Evolutionary conservation across 495 filamentous ascomycete genomes (phyloP).

Genomic region (Aspergillus bridgeri): DNA sequence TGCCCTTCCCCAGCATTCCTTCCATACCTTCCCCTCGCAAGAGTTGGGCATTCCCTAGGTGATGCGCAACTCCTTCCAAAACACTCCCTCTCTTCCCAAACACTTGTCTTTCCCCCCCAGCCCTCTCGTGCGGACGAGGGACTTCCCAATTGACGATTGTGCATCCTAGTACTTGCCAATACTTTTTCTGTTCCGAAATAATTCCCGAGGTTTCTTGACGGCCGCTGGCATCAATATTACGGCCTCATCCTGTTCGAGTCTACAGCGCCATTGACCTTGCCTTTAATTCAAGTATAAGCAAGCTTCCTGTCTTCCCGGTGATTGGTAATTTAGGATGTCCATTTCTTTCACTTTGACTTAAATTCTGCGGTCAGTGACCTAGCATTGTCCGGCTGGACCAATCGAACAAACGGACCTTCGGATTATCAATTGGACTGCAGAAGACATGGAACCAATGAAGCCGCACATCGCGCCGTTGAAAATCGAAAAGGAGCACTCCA

Average conservation of each 20-base stretch:
- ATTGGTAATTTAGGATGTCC: constrained; percentile 27
- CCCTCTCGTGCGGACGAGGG: constrained; percentile 13
- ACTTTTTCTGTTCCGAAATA: not conserved
- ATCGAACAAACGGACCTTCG: not conserved
- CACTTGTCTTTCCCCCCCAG: constrained; percentile 18
- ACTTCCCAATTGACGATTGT: constrained; percentile 9
- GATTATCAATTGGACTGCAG: constrained; percentile 7
- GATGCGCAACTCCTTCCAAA: constrained; percentile 19
- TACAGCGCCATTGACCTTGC: not conserved
- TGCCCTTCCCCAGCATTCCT: constrained; percentile 35
- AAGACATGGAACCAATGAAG: constrained; percentile 40
- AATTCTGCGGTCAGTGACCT: constrained; percentile 38
- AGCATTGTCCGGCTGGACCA: constrained; percentile 16
- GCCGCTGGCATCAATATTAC: not conserved
- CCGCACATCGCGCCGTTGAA: constrained; percentile 68
- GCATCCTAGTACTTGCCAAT: not conserved
- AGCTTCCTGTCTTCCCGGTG: not conserved
- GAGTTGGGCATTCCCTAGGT: constrained; percentile 31
- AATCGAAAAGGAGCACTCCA: constrained; percentile 61
- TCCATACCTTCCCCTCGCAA: constrained; percentile 23
- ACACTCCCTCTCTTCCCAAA: constrained; percentile 15
- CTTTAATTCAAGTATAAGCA: not conserved
- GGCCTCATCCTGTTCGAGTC: not conserved
- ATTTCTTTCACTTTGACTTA: constrained; percentile 21
- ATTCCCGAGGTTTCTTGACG: not conserved